Percentiles rank a stretch among this genome's conserved stretches.
Conservation (phyloP, 257 asterid species). For the Coffea canephora region DNA sequence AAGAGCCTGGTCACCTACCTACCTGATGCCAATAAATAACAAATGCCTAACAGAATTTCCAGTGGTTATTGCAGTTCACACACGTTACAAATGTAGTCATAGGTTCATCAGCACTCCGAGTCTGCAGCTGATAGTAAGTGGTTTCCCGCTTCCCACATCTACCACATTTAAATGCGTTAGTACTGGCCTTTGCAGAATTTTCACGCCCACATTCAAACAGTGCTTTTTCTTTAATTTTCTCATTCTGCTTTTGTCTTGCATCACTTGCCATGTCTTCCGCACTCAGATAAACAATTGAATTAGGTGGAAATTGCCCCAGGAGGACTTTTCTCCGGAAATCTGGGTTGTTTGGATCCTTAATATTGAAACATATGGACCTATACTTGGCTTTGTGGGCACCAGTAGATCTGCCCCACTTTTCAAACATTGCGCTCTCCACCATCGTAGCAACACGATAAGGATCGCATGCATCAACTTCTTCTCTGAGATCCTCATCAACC, state of each 20-base stretch:
- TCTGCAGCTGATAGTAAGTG: constrained; percentile 92
- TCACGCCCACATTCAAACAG: constrained; percentile 74
- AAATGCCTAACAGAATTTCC: constrained; percentile 71
- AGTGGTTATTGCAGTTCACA: constrained; percentile 75
- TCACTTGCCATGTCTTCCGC: constrained; percentile 96
- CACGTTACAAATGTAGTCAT: constrained; percentile 96
- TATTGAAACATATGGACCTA: constrained; percentile 46
- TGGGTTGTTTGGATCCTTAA: constrained; percentile 49
- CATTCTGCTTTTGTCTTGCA: constrained; percentile 61
- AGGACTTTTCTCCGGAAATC: constrained; percentile 74
- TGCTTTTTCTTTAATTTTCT: constrained; percentile 71
- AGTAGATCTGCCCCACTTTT: constrained; percentile 43
- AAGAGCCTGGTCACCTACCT: not conserved
- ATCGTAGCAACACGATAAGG: constrained; percentile 54
- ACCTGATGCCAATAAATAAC: not conserved
- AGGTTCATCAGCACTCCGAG: constrained; percentile 97
- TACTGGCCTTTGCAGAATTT: constrained; percentile 66
- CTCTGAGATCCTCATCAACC: constrained; percentile 38
- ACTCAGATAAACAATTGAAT: constrained; percentile 40
- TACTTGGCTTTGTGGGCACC: constrained; percentile 45
- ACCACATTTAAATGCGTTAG: constrained; percentile 68
- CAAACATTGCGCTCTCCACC: constrained; percentile 44
- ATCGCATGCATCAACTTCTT: constrained; percentile 49
- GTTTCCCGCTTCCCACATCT: constrained; percentile 80
- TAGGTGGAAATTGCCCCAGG: constrained; percentile 55